These are phyloP conservation scores for Aspergillus affinis DNA, from an alignment of 495 filamentous ascomycete genomes.

Conservation along the genomic window DNA sequence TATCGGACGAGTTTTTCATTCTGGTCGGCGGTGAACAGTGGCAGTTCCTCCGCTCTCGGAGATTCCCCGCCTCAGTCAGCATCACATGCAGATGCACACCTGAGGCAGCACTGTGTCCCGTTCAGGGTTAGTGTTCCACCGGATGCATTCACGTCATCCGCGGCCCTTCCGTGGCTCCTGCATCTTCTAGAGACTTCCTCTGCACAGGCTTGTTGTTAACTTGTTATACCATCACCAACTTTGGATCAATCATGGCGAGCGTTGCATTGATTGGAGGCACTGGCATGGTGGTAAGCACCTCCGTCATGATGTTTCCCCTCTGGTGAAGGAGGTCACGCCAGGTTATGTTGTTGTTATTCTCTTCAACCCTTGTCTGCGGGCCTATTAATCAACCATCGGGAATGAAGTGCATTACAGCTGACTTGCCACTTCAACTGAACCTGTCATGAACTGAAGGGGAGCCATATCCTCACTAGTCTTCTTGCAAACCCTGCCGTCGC, in stretches of 20 bases:
- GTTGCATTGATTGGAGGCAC: conserved; percentile 47
- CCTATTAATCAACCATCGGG: not conserved
- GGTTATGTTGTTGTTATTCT: not conserved
- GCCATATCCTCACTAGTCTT: conserved; percentile 49
- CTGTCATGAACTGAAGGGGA: conserved; percentile 32
- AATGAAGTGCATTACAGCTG: not conserved
- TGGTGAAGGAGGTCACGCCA: too few relatives aligned
- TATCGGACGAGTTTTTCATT: conserved; percentile 35
- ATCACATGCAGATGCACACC: conserved; percentile 7
- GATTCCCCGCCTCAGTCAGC: conserved; percentile 21
- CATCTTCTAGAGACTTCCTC: too few relatives aligned
- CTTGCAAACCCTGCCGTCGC: conserved; percentile 36
- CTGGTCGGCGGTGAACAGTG: conserved; percentile 18
- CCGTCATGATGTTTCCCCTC: not conserved
- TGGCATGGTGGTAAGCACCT: conserved; percentile 47
- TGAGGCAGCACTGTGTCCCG: conserved; percentile 16
- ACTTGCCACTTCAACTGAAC: not conserved
- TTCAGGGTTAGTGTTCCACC: not conserved
- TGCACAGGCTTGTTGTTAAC: not conserved
- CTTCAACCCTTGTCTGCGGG: not conserved
- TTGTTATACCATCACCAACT: not conserved
- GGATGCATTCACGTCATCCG: not conserved
- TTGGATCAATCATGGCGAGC: conserved; percentile 35
- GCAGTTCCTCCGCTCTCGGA: conserved; percentile 28
- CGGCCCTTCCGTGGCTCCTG: not conserved